These are phyloP conservation scores for Bruguiera sexangula DNA, from an alignment of 345 rosid species.

Conservation along the genomic window DNA sequence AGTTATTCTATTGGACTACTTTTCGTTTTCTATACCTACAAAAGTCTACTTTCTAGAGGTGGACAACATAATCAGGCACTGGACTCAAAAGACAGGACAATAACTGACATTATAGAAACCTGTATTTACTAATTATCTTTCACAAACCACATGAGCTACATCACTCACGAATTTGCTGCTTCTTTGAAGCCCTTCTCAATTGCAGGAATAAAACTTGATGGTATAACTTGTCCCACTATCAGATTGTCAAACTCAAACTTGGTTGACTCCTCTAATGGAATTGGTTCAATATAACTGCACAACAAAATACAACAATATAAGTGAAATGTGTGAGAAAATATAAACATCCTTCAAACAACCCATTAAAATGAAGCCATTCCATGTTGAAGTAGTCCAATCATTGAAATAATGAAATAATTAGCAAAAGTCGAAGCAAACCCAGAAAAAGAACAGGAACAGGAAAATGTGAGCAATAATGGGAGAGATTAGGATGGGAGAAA, in stretches of 20 bases:
- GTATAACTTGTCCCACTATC: slow-evolving; percentile 94
- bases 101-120: neutral
- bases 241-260: slow-evolving; percentile 93
- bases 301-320: slow-evolving; percentile 11
- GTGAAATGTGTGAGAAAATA: neutral
- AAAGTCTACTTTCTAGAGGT: neutral
- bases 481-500: neutral
- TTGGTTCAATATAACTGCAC: slow-evolving; percentile 78
- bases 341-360: neutral
- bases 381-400: slow-evolving; percentile 2
- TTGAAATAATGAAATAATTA: neutral
- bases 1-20: neutral
- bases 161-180: slow-evolving; percentile 94
- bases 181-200: slow-evolving; percentile 98
- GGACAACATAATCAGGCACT: neutral
- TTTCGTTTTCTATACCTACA: neutral
- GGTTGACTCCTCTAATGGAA: slow-evolving; percentile 52
- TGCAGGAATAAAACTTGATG: slow-evolving; percentile 88
- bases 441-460: neutral
- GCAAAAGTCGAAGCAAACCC: neutral
- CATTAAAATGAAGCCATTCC: neutral
- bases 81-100: too few relatives aligned
- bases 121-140: neutral
- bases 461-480: neutral
- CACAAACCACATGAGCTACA: slow-evolving; percentile 1